phyloP scores from a whole-genome alignment of 345 rosid species.

The Gynandropsis gynandra region DNA sequence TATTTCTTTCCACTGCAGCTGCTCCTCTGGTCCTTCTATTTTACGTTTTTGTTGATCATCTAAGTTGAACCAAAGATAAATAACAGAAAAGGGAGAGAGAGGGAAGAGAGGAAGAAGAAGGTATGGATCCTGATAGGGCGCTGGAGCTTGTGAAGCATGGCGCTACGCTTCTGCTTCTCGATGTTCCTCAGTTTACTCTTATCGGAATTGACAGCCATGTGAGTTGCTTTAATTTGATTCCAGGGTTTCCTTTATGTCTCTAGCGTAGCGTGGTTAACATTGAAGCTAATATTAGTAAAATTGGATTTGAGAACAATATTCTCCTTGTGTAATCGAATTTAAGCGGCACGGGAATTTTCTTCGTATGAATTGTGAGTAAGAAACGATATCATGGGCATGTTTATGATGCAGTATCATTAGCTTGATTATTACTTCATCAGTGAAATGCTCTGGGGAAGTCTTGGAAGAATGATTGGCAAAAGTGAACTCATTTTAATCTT shows the following conservation, averaged over 20 bases:
- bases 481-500: not conserved
- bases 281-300: not conserved
- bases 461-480: not conserved
- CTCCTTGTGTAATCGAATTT: too few relatives aligned
- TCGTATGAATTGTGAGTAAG: too few relatives aligned
- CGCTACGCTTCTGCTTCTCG: slow-evolving; percentile 74
- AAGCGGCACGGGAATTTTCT: not conserved
- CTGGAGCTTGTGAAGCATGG: slow-evolving; percentile 69
- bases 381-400: not conserved
- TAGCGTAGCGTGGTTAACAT: not conserved
- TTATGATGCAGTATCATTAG: not conserved
- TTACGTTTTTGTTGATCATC: not conserved
- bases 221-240: not conserved
- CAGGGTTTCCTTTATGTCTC: not conserved
- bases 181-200: slow-evolving; percentile 74
- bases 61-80: not conserved
- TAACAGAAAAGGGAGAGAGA: too few relatives aligned
- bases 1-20: not conserved
- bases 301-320: too few relatives aligned
- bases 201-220: slow-evolving; percentile 87
- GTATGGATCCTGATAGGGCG: slow-evolving; percentile 72
- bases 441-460: not conserved
- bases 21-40: too few relatives aligned
- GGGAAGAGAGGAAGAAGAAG: not conserved
- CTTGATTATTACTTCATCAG: not conserved